Evolutionary conservation across 2,329 filamentous ascomycete genomes (phyloP), one percentile per base, ranked within the genome.

Genomic region (Lachnellula suecica): DNA sequence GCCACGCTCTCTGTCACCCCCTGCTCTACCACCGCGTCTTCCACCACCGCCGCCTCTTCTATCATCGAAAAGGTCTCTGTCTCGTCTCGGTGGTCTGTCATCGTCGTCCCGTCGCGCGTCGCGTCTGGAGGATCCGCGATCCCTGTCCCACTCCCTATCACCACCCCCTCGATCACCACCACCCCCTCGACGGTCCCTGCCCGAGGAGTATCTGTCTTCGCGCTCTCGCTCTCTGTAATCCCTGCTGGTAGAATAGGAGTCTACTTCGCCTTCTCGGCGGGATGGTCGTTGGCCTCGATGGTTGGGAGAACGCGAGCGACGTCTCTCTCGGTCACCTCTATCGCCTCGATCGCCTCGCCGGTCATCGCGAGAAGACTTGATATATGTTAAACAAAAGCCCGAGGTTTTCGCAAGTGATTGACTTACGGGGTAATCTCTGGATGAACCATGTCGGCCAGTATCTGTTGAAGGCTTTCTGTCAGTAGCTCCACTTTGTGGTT

Each of bases 141-240:
- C 89, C 68, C 87, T 80, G 67, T 88, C 86, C 85, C 88, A 90
- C 59, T 88, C 88, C 59, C 88, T 80, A n/a, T 91, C 88, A 49
- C 85, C 82, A 52, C 83, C 77, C 34, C 70, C 71, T 13, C 31
- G 88, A 49, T 85, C 82, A 52, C 83, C 77, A 37, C 70, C 71
- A 17, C 31, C 31, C 9, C 70, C 71, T 47, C 80, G 72, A 54
- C 83, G 75, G 53, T 84, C 81, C 58, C 88, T 82, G 29, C 87
- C 86, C 34, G 84, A 43, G 7, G 40, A 83, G 69, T 97, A 97
- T 68, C 92, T 83, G 63, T 97, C 93, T 72, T 97, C 93, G 57
- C 93, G 88, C 74, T 97, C 93, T 57, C 93, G 81, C 69, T 96
- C 93, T 68, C 93, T 84, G 71, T 96, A 95, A 74, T 87, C 92